Base-by-base conservation (phyloP, 176 grass and related monocot genomes). In the Hordeum vulgare region DNA sequence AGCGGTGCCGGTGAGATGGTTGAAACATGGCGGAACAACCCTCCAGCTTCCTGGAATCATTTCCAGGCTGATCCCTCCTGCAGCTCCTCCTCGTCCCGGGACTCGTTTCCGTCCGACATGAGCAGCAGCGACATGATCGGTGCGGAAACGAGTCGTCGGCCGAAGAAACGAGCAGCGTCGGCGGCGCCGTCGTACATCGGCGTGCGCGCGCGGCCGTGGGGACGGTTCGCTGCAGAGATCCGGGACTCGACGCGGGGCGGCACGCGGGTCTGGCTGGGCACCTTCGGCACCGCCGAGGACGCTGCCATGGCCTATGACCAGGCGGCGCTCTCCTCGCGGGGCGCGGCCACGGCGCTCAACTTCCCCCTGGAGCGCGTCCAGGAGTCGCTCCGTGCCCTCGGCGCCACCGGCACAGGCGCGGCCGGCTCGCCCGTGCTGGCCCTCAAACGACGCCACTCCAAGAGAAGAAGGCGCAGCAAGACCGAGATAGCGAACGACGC, bases 211-310 rank as follows among this genome's bases (percentile, higher is more conserved):
- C 66, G 66, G 20, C 66, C 66, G 0, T 68, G 66, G 66, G 66
- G 34, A 0, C 5, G 34, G 66, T 68, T 39, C 34, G 20, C 66
- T 1, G 66, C 66, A 0, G 66, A 69, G 35, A 69, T 69, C 35
- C 9, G 66, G 10, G 66, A 69, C 66, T 69, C 66, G 0, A 70
- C 66, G 36, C 66, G 66, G 36, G 66, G 66, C 66, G 94, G 94
- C 11, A 71, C 91, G 6, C 85, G 94, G 20, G 86, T 97, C 10
- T 94, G 94, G 92, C 90, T 97, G 13, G 94, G 94, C 54, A 97
- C 94, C 41, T 94, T 97, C 90, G 65, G 68, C 66, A 94, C 92
- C 21, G 90, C 92, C 35, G 86, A 97, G 83, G 90, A 80, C 4
- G 94, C 94, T 3, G 94, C 94, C 9, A 70, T 70, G 66, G 66